Evolutionary conservation across 768 basidiomycete genomes (phyloP).

Genomic region (Floccularia luteovirens): DNA sequence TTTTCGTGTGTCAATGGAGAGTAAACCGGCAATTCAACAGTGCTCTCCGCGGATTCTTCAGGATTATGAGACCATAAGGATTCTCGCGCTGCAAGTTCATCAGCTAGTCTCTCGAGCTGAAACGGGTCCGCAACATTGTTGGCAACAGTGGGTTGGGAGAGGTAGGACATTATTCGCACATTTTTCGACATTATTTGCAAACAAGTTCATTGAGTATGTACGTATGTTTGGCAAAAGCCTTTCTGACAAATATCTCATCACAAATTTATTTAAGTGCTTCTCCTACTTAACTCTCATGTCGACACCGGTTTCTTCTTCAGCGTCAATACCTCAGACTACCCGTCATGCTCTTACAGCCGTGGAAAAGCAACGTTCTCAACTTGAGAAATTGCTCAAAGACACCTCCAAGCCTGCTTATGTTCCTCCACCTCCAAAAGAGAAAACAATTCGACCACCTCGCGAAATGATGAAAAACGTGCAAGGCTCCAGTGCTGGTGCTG

Average conservation of each 20-base stretch:
- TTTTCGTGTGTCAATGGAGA: constrained; percentile 77
- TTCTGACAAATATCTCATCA: not conserved
- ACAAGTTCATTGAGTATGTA: not conserved
- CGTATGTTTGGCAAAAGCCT: not conserved
- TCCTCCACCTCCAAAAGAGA: constrained; percentile 77
- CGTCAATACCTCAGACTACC: constrained; percentile 23
- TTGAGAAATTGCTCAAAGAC: constrained; percentile 86
- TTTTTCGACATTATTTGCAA: not conserved
- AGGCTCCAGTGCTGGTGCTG: constrained; percentile 94
- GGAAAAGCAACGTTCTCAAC: constrained; percentile 55
- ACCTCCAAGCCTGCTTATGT: constrained; percentile 78
- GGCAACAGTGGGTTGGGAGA: not conserved
- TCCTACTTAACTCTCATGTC: constrained; percentile 2
- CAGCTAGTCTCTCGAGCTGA: constrained; percentile 63
- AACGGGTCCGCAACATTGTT: constrained; percentile 41
- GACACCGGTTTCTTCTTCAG: constrained; percentile 12
- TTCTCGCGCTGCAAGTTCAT: constrained; percentile 60
- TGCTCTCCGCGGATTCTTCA: constrained; percentile 6
- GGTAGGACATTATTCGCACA: not conserved
- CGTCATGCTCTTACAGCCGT: constrained; percentile 44
- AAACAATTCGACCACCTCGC: constrained; percentile 69
- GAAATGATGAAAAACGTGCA: constrained; percentile 99
- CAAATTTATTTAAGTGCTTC: not conserved
- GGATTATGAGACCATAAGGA: constrained; percentile 11
- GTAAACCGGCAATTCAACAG: constrained; percentile 42